Percentiles rank a stretch among this genome's conserved stretches.
Conservation (phyloP, 345 rosid species). For the Excoecaria agallocha region DNA sequence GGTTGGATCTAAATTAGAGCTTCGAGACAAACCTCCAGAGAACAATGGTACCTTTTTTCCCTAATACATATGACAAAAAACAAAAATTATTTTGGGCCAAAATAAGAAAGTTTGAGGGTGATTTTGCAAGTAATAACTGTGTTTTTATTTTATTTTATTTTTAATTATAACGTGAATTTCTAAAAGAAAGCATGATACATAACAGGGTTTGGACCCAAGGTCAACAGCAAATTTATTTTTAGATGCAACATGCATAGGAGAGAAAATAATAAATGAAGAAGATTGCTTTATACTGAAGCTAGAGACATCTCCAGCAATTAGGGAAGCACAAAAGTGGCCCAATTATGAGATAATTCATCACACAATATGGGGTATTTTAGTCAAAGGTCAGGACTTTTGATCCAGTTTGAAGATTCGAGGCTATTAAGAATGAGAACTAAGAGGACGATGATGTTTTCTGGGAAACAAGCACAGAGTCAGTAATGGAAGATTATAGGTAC, state of each 20-base stretch:
- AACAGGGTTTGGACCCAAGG: conserved; percentile 84
- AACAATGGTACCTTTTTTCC: too few relatives aligned
- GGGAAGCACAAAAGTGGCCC: conserved; percentile 78
- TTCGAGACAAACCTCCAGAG: too few relatives aligned
- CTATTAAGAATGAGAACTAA: conserved; percentile 60
- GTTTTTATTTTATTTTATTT: too few relatives aligned
- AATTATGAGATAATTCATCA: conserved; percentile 82
- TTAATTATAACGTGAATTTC: not conserved
- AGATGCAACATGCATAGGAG: conserved; percentile 84
- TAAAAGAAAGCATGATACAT: not conserved
- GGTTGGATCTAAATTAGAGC: too few relatives aligned
- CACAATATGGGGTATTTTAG: conserved; percentile 91
- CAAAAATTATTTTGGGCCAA: too few relatives aligned
- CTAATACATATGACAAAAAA: too few relatives aligned
- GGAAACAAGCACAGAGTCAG: conserved; percentile 86
- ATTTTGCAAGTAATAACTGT: too few relatives aligned
- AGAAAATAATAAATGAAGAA: conserved; percentile 61
- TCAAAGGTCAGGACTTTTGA: conserved; percentile 74
- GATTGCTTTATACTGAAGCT: conserved; percentile 83
- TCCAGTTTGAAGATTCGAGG: conserved; percentile 84
- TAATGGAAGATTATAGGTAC: conserved; percentile 69
- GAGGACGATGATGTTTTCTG: conserved; percentile 71
- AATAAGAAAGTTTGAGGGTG: too few relatives aligned
- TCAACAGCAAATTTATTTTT: conserved; percentile 76
- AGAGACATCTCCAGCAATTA: conserved; percentile 62